Evolutionary conservation across 345 rosid genomes (phyloP).

Genomic region (Microthlaspi erraticum): DNA sequence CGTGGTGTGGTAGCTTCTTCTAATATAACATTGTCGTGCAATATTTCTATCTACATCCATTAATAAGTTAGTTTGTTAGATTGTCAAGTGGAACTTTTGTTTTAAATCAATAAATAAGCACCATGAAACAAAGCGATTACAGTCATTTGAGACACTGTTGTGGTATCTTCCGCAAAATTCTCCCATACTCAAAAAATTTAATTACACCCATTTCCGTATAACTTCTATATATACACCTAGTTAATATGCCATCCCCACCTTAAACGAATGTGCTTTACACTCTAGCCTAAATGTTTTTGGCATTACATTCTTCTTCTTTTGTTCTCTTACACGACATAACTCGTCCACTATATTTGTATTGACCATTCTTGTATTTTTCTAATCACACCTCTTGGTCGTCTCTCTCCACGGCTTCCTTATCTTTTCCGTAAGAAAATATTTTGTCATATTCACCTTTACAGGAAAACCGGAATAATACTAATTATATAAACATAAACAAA

Average conservation of each 20-base stretch:
- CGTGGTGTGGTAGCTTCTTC: no score
- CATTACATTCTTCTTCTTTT: constrained; percentile 12
- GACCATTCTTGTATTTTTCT: constrained; percentile 26
- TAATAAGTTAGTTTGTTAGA: no score
- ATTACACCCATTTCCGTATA: no score
- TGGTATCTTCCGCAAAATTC: no score
- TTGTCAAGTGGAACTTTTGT: no score
- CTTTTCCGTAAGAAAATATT: constrained; percentile 33
- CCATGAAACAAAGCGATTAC: no score
- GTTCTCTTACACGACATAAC: constrained; percentile 31
- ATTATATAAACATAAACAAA: constrained; percentile 21
- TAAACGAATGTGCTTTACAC: constrained; percentile 25
- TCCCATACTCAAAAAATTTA: no score
- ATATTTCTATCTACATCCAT: no score
- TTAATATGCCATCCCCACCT: not conserved
- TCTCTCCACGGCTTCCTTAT: constrained; percentile 51
- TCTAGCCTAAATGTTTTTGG: constrained; percentile 13
- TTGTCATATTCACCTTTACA: constrained; percentile 44
- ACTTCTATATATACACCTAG: no score
- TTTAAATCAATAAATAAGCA: no score
- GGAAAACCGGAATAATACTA: constrained; percentile 36
- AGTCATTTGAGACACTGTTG: no score
- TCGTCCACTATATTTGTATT: constrained; percentile 34
- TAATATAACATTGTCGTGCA: no score
- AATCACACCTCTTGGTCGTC: constrained; percentile 22